A percentile compares a stretch with the other conserved stretches of the same genome.
Conservation (phyloP, 495 filamentous ascomycete genomes). For the Pseudoneurospora amorphoporcata region DNA sequence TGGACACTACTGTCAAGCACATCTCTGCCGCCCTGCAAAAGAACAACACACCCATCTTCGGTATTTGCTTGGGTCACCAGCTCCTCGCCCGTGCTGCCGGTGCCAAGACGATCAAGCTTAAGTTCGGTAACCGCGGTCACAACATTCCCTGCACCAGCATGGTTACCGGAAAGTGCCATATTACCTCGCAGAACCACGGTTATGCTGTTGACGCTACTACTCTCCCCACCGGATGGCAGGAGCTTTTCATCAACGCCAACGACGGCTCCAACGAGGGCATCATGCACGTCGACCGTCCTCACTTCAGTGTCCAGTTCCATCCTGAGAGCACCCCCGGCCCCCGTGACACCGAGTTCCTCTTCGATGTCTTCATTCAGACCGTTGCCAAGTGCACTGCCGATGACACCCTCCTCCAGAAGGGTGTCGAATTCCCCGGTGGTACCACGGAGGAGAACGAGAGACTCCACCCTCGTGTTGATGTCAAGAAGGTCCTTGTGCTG, state of each 20-base stretch:
- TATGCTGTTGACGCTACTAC: slow-evolving; percentile 77
- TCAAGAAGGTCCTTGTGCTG: slow-evolving; percentile 90
- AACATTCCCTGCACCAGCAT: slow-evolving; percentile 97
- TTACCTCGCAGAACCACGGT: slow-evolving; percentile 97
- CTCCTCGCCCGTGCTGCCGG: slow-evolving; percentile 84
- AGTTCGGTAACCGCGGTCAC: slow-evolving; percentile 97
- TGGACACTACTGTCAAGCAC: slow-evolving; percentile 65
- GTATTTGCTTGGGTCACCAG: slow-evolving; percentile 95
- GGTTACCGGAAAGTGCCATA: slow-evolving; percentile 90
- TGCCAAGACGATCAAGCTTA: slow-evolving; percentile 86
- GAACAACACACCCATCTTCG: slow-evolving; percentile 79
- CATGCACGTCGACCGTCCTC: slow-evolving; percentile 70
- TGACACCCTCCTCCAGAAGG: slow-evolving; percentile 48
- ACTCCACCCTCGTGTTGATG: slow-evolving; percentile 63
- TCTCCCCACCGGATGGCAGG: slow-evolving; percentile 71
- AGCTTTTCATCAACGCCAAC: slow-evolving; percentile 95
- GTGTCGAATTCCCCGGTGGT: slow-evolving; percentile 80
- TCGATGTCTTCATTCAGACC: slow-evolving; percentile 89
- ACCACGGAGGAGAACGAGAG: slow-evolving; percentile 63
- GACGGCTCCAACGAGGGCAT: slow-evolving; percentile 98
- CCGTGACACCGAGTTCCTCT: slow-evolving; percentile 91
- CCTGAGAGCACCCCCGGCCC: slow-evolving; percentile 94
- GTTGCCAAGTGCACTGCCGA: slow-evolving; percentile 56
- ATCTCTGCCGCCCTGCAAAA: slow-evolving; percentile 61
- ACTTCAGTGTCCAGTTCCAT: slow-evolving; percentile 98